Evolutionary conservation across 148 eudicot genomes (phyloP), one percentile per base, ranked within the genome.

Genomic region (Persicaria tinctoria): DNA sequence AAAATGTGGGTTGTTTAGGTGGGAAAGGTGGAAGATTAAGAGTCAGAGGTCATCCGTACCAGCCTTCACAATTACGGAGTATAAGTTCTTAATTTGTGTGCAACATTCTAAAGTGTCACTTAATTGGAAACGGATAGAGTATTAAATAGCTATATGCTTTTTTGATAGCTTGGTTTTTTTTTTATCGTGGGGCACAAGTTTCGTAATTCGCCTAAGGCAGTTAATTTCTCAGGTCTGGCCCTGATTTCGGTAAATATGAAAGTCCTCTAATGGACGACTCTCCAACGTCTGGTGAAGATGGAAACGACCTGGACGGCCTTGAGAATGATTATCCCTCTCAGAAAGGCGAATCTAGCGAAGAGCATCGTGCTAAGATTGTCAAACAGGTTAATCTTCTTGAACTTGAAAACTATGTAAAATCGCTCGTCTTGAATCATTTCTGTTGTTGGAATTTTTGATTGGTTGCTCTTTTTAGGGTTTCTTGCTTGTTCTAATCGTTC

Each of bases 301-400:
- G 57, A 48, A 70, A 13, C 18, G 27, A 32, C 41, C 41, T 32
- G 23, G 70, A 17, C 45, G 41, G 56, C 23, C 48, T 7, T 41
- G 6, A 68, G 18, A 47, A 47, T 18, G 80, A 74, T 23, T 79
- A 10, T 12, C 74, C 45, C 9, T 53, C 82, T 59, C 80, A 44
- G 13, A 10, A 77, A 14, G 46, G 82, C 5, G 60, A 51, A 6
- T 83, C 82, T 18, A 60, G 77, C 8, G 86, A 77, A 74, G 88
- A 85, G 44, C 82, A 89, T 47, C 89, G 85, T 10, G 78, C 83
- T 70, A 86, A 82, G 85, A 87, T 91, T 70, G 75, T 88, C 73
- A 89, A 85, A 79, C 97, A 91, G 97, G 97, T 51, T 27, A 14
- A 14, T 32, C 41, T 32, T 32, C 41, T 32, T 32, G 41, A 32